These are phyloP conservation scores for Crithidia brevicula DNA, from an alignment of 208 protist genomes.

Conservation along the genomic window DNA sequence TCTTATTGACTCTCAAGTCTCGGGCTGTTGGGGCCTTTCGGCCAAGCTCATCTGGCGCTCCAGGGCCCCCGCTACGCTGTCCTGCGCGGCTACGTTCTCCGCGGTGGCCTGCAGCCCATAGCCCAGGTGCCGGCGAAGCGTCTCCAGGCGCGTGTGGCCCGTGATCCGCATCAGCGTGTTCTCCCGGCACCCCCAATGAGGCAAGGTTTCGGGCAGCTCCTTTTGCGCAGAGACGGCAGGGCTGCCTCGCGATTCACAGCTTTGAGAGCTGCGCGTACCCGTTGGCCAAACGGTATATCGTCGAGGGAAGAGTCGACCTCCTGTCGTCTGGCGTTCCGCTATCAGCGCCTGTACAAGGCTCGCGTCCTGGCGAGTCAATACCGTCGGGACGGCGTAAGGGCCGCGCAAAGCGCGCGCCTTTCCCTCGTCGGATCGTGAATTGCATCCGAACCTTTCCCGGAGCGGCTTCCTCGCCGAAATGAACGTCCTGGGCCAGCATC, in stretches of 20 bases:
- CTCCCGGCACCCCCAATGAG: background rate
- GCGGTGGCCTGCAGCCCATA: conserved; percentile 5
- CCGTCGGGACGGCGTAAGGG: background rate
- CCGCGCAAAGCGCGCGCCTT: background rate
- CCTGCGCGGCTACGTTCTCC: conserved; percentile 3
- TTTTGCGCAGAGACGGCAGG: background rate
- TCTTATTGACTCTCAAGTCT: background rate
- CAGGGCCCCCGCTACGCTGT: background rate
- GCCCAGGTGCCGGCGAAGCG: conserved; percentile 5
- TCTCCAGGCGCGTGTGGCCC: background rate
- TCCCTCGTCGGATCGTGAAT: background rate
- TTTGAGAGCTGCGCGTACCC: conserved; percentile 2
- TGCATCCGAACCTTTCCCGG: background rate
- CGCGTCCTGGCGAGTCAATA: background rate
- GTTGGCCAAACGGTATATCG: background rate
- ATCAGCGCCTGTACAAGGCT: conserved; percentile 6
- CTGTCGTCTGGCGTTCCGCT: background rate
- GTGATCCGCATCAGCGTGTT: background rate
- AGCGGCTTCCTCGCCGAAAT: background rate
- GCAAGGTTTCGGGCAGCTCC: background rate
- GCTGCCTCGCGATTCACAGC: background rate
- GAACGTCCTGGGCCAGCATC: background rate
- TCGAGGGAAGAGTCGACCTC: background rate
- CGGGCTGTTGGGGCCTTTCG: background rate
- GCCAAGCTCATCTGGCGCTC: conserved; percentile 6